A percentile compares a stretch with the other conserved stretches of the same genome.
These are phyloP conservation scores for Graphilbum ipis-grandicollis DNA, from an alignment of 2,329 filamentous ascomycete genomes.

Conservation along the genomic window DNA sequence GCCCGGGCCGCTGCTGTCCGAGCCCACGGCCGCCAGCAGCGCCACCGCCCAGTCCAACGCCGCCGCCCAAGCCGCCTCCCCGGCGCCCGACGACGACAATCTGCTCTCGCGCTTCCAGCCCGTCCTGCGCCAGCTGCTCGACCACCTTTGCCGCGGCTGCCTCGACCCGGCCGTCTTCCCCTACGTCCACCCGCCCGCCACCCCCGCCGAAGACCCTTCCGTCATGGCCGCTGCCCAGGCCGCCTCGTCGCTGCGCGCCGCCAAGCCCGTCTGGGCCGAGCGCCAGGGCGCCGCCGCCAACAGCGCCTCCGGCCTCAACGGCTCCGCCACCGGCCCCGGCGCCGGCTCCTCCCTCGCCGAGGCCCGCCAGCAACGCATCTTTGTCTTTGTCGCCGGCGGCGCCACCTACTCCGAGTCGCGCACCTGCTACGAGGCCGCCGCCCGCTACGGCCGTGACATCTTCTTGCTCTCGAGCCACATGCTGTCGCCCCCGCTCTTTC, in stretches of 20 bases:
- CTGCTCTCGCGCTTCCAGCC: conserved; percentile 79
- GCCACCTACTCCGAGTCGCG: conserved; percentile 86
- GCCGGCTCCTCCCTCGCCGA: too few relatives aligned
- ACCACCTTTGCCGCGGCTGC: conserved; percentile 49
- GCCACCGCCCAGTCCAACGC: conserved; percentile 33
- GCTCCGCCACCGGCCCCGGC: too few relatives aligned
- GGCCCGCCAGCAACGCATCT: conserved; percentile 77
- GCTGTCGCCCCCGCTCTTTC: conserved; percentile 68
- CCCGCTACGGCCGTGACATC: conserved; percentile 59
- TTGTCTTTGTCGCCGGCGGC: conserved; percentile 89
- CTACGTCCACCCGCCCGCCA: conserved; percentile 53
- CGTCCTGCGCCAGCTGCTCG: conserved; percentile 65
- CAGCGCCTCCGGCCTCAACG: too few relatives aligned
- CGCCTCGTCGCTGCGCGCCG: conserved; percentile 74
- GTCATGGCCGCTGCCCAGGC: conserved; percentile 35
- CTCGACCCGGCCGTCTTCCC: conserved; percentile 53
- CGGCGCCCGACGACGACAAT: conserved; percentile 36
- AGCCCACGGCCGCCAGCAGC: neutral
- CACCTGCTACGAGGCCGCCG: conserved; percentile 72
- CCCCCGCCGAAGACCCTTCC: conserved; percentile 42
- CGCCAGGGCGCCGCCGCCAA: conserved; percentile 64
- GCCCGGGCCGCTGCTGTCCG: conserved; percentile 47
- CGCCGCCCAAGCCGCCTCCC: conserved; percentile 13
- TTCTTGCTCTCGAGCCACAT: conserved; percentile 84
- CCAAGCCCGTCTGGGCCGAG: conserved; percentile 90